Percentiles rank a stretch among this genome's conserved stretches.
Evolutionary conservation across 163 green algal genomes (phyloP).

Genomic region (Trebouxiophyceae sp.): DNA sequence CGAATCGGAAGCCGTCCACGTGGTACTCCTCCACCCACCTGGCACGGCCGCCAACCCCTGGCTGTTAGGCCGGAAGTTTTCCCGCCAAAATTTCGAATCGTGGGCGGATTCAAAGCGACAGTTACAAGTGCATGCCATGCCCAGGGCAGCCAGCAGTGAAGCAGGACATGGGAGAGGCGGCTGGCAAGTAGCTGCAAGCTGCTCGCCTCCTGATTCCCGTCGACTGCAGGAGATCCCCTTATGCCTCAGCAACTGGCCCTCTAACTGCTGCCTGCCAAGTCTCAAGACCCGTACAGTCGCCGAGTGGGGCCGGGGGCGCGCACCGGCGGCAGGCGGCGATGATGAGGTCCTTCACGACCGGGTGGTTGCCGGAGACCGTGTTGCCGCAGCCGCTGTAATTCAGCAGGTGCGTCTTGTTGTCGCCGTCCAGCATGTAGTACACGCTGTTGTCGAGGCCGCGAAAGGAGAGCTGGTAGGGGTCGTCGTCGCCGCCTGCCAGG

Average conservation of each 20-base stretch:
- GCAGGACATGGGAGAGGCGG: not conserved
- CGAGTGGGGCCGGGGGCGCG: too few relatives aligned
- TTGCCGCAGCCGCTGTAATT: slow-evolving; percentile 97
- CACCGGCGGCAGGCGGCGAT: slow-evolving; percentile 55
- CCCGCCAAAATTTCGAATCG: too few relatives aligned
- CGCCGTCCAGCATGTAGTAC: slow-evolving; percentile 89
- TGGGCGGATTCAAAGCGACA: too few relatives aligned
- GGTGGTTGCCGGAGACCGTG: slow-evolving; percentile 93
- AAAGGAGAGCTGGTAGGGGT: slow-evolving; percentile 73
- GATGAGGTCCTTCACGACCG: slow-evolving; percentile 74
- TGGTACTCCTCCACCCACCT: slow-evolving; percentile 87
- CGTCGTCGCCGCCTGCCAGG: slow-evolving; percentile 55
- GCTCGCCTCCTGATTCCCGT: too few relatives aligned
- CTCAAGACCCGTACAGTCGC: too few relatives aligned
- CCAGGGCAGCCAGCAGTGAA: not conserved
- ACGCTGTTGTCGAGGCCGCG: slow-evolving; percentile 73
- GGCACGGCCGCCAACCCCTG: too few relatives aligned
- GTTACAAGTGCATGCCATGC: too few relatives aligned
- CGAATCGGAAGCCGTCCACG: slow-evolving; percentile 98
- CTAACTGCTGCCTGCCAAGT: too few relatives aligned
- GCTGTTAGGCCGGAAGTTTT: too few relatives aligned
- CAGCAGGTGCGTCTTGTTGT: slow-evolving; percentile 57
- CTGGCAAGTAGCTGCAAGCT: too few relatives aligned
- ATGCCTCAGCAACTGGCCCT: too few relatives aligned
- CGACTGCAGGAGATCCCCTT: too few relatives aligned